Conservation (phyloP, 192 early-diverging fungal species). For the Umbelopsis sp. region DNA sequence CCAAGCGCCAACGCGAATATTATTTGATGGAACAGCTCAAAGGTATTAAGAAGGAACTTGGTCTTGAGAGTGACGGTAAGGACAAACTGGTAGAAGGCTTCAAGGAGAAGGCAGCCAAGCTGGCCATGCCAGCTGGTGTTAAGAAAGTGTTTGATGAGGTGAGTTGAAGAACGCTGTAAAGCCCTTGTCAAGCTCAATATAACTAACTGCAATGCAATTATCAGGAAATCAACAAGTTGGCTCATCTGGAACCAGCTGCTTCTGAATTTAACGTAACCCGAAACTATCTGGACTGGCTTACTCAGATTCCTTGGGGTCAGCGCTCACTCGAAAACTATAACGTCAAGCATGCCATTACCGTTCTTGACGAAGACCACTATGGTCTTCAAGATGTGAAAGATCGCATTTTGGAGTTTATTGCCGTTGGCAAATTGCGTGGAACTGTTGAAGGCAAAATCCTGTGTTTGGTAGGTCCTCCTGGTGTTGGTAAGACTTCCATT, state of each 20-base stretch:
- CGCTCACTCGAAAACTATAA: constrained; percentile 92
- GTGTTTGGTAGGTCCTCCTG: constrained; percentile 98
- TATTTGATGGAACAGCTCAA: constrained; percentile 99
- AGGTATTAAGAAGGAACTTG: constrained; percentile 99
- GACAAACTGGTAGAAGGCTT: constrained; percentile 97
- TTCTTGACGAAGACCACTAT: constrained; percentile 99
- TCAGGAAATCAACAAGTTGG: constrained; percentile 89
- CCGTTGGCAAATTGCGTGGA: constrained; percentile 93
- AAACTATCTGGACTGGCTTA: constrained; percentile 99
- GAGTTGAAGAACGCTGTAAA: background rate
- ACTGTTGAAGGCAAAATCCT: constrained; percentile 99
- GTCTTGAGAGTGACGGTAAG: constrained; percentile 97
- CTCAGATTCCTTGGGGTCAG: constrained; percentile 96
- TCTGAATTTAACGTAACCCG: constrained; percentile 98
- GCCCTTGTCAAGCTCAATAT: background rate
- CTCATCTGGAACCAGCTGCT: constrained; percentile 91
- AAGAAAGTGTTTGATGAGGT: constrained; percentile 95
- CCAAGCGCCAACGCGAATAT: constrained; percentile 96
- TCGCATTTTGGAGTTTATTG: constrained; percentile 98
- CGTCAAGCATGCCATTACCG: constrained; percentile 78
- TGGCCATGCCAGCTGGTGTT: constrained; percentile 88
- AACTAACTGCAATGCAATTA: background rate
- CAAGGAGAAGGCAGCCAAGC: constrained; percentile 79
- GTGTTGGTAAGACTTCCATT: constrained; percentile 98
- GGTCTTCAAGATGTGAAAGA: constrained; percentile 99